phyloP scores from a whole-genome alignment of 2,329 filamentous ascomycete genomes.

The Mycocentrospora acerina region DNA sequence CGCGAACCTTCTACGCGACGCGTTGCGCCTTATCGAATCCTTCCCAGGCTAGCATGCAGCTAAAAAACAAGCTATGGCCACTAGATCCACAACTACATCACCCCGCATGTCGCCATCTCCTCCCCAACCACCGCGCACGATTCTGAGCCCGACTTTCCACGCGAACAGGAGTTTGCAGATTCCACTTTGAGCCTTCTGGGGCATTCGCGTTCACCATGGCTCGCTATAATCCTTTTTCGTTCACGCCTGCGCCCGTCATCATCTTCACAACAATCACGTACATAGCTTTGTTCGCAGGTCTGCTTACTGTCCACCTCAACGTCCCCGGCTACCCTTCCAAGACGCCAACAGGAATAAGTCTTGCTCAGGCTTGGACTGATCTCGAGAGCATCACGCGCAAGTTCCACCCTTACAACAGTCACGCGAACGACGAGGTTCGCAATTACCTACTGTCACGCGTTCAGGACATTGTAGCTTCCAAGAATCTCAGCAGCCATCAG shows the following conservation, averaged over 20 bases:
- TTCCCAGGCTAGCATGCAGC: neutral
- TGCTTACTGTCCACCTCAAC: conserved; percentile 73
- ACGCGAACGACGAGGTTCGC: conserved; percentile 76
- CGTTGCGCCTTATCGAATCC: neutral
- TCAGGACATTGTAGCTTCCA: conserved; percentile 66
- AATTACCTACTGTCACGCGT: conserved; percentile 73
- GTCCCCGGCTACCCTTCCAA: conserved; percentile 67
- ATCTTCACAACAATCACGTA: conserved; percentile 77
- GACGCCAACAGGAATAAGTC: conserved; percentile 66
- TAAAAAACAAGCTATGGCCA: conserved; percentile 19
- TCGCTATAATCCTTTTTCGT: conserved; percentile 61
- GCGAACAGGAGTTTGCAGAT: conserved; percentile 5
- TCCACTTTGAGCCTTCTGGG: conserved; percentile 6
- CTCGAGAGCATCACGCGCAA: conserved; percentile 71
- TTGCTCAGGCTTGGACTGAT: conserved; percentile 85
- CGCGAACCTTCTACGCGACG: too few species aligned
- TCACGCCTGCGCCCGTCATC: conserved; percentile 78
- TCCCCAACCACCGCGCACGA: conserved; percentile 14
- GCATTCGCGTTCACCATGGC: conserved; percentile 28
- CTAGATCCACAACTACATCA: neutral
- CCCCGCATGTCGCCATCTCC: conserved; percentile 6
- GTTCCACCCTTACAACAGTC: conserved; percentile 89
- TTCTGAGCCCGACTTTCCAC: conserved; percentile 7
- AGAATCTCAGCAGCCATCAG: conserved; percentile 41
- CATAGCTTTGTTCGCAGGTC: conserved; percentile 70